A percentile compares a stretch with the other conserved stretches of the same genome.
These are phyloP conservation scores for Aaosphaeria pasadenensis DNA, from an alignment of 2,329 filamentous ascomycete species.

Conservation along the genomic window DNA sequence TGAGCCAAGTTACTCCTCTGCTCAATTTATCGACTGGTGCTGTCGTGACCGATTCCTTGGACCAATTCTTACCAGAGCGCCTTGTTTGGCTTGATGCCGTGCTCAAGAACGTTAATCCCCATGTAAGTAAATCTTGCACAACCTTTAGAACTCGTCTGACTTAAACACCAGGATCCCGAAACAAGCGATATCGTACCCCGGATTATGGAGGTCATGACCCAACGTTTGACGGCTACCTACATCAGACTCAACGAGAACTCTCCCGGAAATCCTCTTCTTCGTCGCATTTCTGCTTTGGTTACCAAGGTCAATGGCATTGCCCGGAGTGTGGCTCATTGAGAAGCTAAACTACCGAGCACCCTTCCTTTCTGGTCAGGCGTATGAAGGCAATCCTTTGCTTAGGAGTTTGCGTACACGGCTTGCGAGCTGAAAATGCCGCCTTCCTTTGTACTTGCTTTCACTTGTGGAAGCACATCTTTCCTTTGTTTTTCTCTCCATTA, in stretches of 20 bases:
- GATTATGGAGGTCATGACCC: slow-evolving; percentile 59
- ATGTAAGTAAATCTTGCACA: slow-evolving; percentile 39
- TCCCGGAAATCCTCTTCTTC: slow-evolving; percentile 51
- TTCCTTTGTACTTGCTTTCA: too few relatives aligned
- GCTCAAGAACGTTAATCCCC: slow-evolving; percentile 52
- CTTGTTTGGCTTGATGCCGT: slow-evolving; percentile 59
- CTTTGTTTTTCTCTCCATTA: too few relatives aligned
- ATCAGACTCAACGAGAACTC: slow-evolving; percentile 54
- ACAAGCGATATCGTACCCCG: slow-evolving; percentile 55
- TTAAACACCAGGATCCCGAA: slow-evolving; percentile 46
- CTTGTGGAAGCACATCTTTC: too few relatives aligned
- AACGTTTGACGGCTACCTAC: slow-evolving; percentile 57
- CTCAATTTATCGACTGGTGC: slow-evolving; percentile 60
- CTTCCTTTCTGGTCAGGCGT: too few relatives aligned
- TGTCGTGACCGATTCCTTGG: slow-evolving; percentile 57
- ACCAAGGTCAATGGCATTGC: slow-evolving; percentile 31
- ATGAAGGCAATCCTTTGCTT: too few relatives aligned
- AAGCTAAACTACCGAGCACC: too few relatives aligned
- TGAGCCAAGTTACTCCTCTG: slow-evolving; percentile 55
- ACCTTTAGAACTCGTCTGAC: slow-evolving; percentile 10
- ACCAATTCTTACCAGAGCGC: slow-evolving; percentile 53
- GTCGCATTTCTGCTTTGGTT: slow-evolving; percentile 48
- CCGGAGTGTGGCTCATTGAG: slow-evolving; percentile 11
- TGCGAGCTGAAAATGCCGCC: too few relatives aligned
- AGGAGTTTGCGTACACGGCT: too few relatives aligned